Evolutionary conservation across 495 filamentous ascomycete genomes (phyloP).

Genomic region (Hypoxylon intermedium): DNA sequence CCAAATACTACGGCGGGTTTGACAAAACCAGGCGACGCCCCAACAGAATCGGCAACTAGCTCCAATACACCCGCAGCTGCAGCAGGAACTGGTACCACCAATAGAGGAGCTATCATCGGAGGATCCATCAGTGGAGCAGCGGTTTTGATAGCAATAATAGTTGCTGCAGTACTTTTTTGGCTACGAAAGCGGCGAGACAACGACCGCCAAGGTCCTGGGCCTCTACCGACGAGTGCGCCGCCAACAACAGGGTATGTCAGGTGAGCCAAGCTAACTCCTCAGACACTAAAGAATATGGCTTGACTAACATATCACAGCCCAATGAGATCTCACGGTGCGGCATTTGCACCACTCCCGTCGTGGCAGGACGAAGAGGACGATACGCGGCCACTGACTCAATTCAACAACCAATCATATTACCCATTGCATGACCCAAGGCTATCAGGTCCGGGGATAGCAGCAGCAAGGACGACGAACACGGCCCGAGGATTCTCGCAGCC

Average conservation of each 20-base stretch:
- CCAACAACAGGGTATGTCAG: conserved; percentile 45
- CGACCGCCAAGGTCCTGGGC: conserved; percentile 42
- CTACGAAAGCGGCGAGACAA: conserved; percentile 47
- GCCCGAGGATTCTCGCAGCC: conserved; percentile 37
- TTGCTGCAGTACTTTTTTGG: conserved; percentile 39
- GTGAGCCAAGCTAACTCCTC: conserved; percentile 16
- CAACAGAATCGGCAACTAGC: conserved; percentile 15
- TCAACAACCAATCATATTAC: conserved; percentile 16
- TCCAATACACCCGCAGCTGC: conserved; percentile 11
- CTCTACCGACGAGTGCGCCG: conserved; percentile 25
- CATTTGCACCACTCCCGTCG: conserved; percentile 42
- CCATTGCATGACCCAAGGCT: conserved; percentile 20
- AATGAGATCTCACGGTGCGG: conserved; percentile 39
- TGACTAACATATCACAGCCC: conserved; percentile 26
- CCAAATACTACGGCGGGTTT: conserved; percentile 6
- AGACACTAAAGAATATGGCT: background rate
- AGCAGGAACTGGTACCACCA: conserved; percentile 22
- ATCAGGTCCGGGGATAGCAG: conserved; percentile 3
- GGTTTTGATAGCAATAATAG: conserved; percentile 42
- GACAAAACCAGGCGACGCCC: conserved; percentile 7
- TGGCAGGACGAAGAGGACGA: conserved; percentile 43
- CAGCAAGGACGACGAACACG: conserved; percentile 1
- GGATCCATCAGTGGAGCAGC: conserved; percentile 52
- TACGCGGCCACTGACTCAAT: conserved; percentile 22
- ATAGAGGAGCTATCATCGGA: conserved; percentile 54